Base-by-base conservation (phyloP, 352 stramenopile species). In the Aphanomyces cochlioides region DNA sequence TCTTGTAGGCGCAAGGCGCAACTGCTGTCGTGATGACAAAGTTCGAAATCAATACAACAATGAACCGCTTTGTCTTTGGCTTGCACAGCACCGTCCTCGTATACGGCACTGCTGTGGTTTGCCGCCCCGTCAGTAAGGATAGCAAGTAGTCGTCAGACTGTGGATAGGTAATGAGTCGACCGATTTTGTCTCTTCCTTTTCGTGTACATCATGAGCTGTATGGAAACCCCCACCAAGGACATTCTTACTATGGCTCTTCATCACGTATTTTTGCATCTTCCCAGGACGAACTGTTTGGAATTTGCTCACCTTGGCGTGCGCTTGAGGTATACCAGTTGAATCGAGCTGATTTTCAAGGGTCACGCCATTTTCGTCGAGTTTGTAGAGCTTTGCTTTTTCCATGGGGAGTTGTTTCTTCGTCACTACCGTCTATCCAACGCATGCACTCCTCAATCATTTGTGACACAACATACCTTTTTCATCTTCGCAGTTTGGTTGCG, bases 31-130 rank as follows among this genome's bases (percentile, higher is more conserved):
- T 93, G 59, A 90, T 89, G 54, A 85, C 90, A 65, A 84, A 84
- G 54, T 92, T 93, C 70, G 84, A 92, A 73, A 88, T 84, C 47
- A 93, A 90, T 74, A 90, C 82, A 74, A 91, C 85, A 12, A 93
- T 93, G 85, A 93, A 93, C 58, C 84, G 85, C 47, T 79, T 93
- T 56, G 82, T 93, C 48, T 93, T 93, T 57, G 85, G 85, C 8
- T 78, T 93, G 69, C 85, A 93, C 73, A 92, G 84, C 74, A 89
- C 83, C 3, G 81, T 90, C 13, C 82, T 92, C 28, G 89, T 83
- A 67, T 93, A 93, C 69, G 85, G 85, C 40, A 93, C 85, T 1
- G 85, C 85, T 3, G 85, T 93, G 67, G 78, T 77, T 36, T 91
- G 84, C 59, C 80, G 80, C 37, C 78, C 80, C 17, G 47, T 45